Conservation (phyloP, 2,329 filamentous ascomycete genomes). For the Fusarium solani-melongenae region DNA sequence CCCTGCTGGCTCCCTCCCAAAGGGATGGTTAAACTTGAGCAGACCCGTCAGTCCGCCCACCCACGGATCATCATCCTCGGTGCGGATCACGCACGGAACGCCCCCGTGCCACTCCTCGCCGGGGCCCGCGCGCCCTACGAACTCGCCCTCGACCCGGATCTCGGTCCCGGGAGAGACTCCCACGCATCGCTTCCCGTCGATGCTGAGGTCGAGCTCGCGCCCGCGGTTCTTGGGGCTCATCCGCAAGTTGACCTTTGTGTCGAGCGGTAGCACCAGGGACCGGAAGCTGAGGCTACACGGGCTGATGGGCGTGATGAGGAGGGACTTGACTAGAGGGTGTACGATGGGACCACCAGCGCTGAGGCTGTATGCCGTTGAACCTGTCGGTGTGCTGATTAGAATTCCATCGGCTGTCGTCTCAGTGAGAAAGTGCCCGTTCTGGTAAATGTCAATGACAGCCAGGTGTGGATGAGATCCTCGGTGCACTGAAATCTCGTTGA, state of each 20-base stretch:
- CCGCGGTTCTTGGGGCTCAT: constrained; percentile 85
- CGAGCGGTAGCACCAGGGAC: constrained; percentile 87
- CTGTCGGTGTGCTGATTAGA: constrained; percentile 92
- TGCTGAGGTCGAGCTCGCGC: constrained; percentile 80
- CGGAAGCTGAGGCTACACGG: constrained; percentile 92
- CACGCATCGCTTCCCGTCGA: constrained; percentile 77
- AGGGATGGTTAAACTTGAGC: constrained; percentile 97
- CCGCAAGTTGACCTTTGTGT: constrained; percentile 83
- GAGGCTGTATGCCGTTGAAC: constrained; percentile 95
- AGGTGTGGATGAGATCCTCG: constrained; percentile 90
- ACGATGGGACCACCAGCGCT: constrained; percentile 93
- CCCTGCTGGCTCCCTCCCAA: constrained; percentile 66
- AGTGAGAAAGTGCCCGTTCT: constrained; percentile 89
- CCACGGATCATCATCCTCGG: constrained; percentile 89
- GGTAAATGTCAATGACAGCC: constrained; percentile 89
- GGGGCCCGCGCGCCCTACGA: constrained; percentile 64
- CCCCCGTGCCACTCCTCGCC: constrained; percentile 75
- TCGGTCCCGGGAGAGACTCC: constrained; percentile 82
- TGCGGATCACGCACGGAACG: constrained; percentile 89
- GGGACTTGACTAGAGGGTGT: constrained; percentile 88
- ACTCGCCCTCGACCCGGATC: constrained; percentile 88
- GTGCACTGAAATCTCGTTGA: constrained; percentile 96
- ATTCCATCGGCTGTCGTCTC: constrained; percentile 96
- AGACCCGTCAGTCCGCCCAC: constrained; percentile 93
- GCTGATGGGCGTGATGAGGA: constrained; percentile 94